These are phyloP conservation scores for Eucalyptus polybractea DNA, from an alignment of 345 rosid species.

Conservation along the genomic window DNA sequence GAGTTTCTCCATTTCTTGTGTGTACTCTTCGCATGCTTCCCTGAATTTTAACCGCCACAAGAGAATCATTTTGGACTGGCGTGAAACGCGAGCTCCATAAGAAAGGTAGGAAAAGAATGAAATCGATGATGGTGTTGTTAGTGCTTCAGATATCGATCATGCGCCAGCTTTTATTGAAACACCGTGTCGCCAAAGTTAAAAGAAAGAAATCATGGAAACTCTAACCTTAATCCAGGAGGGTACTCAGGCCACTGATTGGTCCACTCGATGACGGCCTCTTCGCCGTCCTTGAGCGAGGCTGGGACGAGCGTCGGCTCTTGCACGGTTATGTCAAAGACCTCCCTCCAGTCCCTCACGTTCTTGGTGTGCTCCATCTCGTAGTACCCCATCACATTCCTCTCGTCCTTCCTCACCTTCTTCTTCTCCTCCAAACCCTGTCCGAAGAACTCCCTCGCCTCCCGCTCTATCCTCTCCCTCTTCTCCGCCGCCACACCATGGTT, in stretches of 20 bases:
- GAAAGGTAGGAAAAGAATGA: background rate
- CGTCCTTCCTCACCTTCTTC: slow-evolving; percentile 40
- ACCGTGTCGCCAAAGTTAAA: background rate
- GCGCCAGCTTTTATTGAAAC: background rate
- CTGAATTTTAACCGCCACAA: slow-evolving; percentile 3
- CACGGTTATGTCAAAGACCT: slow-evolving; percentile 42
- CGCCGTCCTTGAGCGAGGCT: slow-evolving; percentile 29
- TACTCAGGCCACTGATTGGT: slow-evolving; percentile 44
- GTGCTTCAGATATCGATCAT: background rate
- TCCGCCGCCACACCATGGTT: slow-evolving; percentile 12
- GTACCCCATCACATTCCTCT: slow-evolving; percentile 34
- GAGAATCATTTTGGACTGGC: background rate
- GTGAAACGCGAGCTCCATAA: background rate
- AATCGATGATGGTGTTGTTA: background rate
- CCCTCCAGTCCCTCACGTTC: slow-evolving; percentile 59
- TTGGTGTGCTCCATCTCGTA: slow-evolving; percentile 56
- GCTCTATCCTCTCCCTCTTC: slow-evolving; percentile 3
- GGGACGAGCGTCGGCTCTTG: slow-evolving; percentile 39
- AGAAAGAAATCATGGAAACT: background rate
- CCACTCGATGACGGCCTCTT: slow-evolving; percentile 6
- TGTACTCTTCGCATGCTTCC: slow-evolving; percentile 31
- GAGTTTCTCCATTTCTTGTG: slow-evolving; percentile 30
- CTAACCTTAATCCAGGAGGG: slow-evolving; percentile 37
- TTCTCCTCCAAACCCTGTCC: slow-evolving; percentile 35
- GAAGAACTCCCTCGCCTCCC: slow-evolving; percentile 24